Evolutionary conservation across 345 rosid species (phyloP), one percentile per base, ranked within the genome.

Genomic region (Rhodomyrtus tomentosa): DNA sequence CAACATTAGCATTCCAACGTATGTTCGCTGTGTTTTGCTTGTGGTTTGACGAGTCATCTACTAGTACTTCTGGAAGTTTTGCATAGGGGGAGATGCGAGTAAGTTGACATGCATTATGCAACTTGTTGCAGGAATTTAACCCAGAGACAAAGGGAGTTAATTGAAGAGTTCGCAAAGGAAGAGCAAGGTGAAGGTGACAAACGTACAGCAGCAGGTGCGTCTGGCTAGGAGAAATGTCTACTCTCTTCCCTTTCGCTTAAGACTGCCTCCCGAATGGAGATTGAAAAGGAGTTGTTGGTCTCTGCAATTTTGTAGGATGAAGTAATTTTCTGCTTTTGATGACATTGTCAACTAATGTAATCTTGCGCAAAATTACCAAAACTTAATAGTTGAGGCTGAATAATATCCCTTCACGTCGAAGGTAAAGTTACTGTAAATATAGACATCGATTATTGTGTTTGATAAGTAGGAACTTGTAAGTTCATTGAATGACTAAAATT

Each of bases 101-200:
- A 68, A 68, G 25, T 40, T 68, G 16, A 68, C 79, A 68, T 18
- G 45, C 79, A 36, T 36, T 18, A 18, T 36, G 79, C 79, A 18
- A 36, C 45, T 18, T 54, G 50, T 36, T 88, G 83, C 95, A 98
- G 99, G 85, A 93, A 89, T 81, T 85, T 98, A 87, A 94, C 96
- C 48, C 95, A 85, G 58, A 94, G 96, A 88, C 99, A 98, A 87
- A 95, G 95, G 0, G 96, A 98, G 85, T 88, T 98, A 87, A 92
- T 98, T 24, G 99, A 98, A 87, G 99, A 98, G 86, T 98, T 95
- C 80, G 91, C 91, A 25, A 98, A 94, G 90, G 99, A 94, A 91
- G 99, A 93, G 87, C 96, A 89, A 84, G 98, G 98, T 18, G 99
- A 95, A 83, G 88, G 76, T 36, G 92, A 89, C 15, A 94, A 88